Evolutionary conservation across 192 early-diverging fungal species (phyloP).

Genomic region (Coemansia sp.): DNA sequence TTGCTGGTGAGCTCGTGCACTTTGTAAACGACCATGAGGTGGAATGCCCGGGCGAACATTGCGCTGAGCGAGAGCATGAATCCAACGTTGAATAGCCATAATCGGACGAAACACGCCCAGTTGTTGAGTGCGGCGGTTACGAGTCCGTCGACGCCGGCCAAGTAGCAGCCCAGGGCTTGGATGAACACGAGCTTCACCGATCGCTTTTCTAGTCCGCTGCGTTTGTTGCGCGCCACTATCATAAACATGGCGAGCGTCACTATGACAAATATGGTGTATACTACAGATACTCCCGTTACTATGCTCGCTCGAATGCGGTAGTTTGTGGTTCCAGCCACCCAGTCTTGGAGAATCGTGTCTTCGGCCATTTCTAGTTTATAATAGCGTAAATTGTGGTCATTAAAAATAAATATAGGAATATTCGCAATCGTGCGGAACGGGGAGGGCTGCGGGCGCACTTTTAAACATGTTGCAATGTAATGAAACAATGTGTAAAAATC

Average conservation of each 20-base stretch:
- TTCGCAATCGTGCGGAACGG: too few species aligned
- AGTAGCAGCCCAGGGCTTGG: constrained; percentile 30
- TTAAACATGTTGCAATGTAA: too few species aligned
- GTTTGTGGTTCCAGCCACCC: constrained; percentile 24
- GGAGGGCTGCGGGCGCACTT: too few species aligned
- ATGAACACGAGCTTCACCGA: constrained; percentile 22
- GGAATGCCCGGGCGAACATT: constrained; percentile 36
- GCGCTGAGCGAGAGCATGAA: constrained; percentile 32
- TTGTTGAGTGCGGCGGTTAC: constrained; percentile 28
- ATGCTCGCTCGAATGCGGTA: constrained; percentile 20
- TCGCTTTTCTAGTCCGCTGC: constrained; percentile 35
- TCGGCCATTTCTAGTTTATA: not conserved
- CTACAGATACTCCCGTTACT: constrained; percentile 3
- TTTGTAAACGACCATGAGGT: constrained; percentile 30
- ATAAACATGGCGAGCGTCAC: constrained; percentile 23
- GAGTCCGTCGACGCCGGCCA: constrained; percentile 22
- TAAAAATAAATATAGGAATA: not conserved
- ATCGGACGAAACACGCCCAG: constrained; percentile 37
- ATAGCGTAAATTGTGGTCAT: not conserved
- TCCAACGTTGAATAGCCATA: constrained; percentile 42
- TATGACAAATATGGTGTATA: constrained; percentile 27
- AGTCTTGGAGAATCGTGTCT: constrained; percentile 18
- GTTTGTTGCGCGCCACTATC: constrained; percentile 21
- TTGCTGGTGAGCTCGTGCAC: constrained; percentile 24
- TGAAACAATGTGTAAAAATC: too few species aligned